Evolutionary conservation across 257 asterid genomes (phyloP).

Genomic region (Jacaranda mimosifolia): DNA sequence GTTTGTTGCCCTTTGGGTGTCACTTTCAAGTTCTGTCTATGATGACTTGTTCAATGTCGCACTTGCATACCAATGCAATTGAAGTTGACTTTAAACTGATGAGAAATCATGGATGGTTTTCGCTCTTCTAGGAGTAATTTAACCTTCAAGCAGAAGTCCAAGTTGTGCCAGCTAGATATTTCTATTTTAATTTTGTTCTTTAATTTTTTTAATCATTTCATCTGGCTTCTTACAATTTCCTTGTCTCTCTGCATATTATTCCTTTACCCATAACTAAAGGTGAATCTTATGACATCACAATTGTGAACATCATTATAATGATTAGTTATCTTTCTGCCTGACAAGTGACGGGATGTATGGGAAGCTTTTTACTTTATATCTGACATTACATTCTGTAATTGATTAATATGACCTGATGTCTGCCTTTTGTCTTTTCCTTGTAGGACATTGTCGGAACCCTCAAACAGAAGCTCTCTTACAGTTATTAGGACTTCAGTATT

Average conservation of each 20-base stretch:
- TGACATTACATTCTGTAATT: background rate
- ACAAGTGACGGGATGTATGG: background rate
- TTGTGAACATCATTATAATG: background rate
- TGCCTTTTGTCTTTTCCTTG: constrained; percentile 32
- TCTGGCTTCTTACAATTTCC: background rate
- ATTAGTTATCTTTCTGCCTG: background rate
- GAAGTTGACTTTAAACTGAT: background rate
- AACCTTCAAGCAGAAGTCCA: background rate
- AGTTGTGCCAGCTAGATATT: background rate
- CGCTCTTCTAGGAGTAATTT: background rate
- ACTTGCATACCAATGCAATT: background rate
- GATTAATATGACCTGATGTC: constrained; percentile 26
- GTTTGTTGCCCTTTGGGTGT: background rate
- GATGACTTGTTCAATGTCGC: background rate
- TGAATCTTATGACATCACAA: background rate
- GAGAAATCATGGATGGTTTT: background rate
- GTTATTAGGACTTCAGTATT: constrained; percentile 76
- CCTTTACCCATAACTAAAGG: background rate
- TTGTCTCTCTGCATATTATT: background rate
- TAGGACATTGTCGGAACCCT: constrained; percentile 80
- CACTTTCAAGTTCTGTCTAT: background rate
- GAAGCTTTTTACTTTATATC: background rate
- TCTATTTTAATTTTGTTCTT: background rate
- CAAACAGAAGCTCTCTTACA: constrained; percentile 82
- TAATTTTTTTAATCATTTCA: background rate